These are phyloP conservation scores for Apiospora hydei DNA, from an alignment of 2,329 filamentous ascomycete genomes.

Conservation along the genomic window DNA sequence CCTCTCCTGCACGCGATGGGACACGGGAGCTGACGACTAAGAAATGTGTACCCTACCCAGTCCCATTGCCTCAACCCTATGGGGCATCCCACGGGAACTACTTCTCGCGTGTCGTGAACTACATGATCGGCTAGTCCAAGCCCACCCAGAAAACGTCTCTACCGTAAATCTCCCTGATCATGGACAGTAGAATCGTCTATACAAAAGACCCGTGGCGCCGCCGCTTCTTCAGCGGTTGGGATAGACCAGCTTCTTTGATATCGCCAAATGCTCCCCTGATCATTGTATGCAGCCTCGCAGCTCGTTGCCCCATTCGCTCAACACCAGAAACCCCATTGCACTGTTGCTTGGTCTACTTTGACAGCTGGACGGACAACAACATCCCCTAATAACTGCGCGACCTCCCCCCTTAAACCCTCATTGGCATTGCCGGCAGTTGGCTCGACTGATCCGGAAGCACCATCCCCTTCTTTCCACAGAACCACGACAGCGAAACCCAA, in stretches of 20 bases:
- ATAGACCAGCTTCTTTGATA: constrained; percentile 15
- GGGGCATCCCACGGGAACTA: constrained; percentile 12
- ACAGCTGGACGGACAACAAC: constrained; percentile 17
- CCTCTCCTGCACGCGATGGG: background rate
- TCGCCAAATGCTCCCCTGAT: constrained; percentile 10
- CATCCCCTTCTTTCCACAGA: constrained; percentile 1
- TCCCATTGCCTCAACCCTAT: constrained; percentile 1
- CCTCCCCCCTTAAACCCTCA: constrained; percentile 24
- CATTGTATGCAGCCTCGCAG: constrained; percentile 10
- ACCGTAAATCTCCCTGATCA: constrained; percentile 15
- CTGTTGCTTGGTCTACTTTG: constrained; percentile 13
- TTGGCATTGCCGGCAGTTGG: background rate
- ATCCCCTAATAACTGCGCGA: constrained; percentile 9
- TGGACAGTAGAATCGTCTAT: constrained; percentile 7
- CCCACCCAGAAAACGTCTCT: background rate
- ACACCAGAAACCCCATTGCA: background rate
- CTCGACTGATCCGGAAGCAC: background rate
- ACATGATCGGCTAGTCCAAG: constrained; percentile 11
- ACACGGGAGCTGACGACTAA: constrained; percentile 11
- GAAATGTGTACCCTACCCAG: background rate
- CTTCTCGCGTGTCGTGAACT: constrained; percentile 10
- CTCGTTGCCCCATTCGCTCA: constrained; percentile 21
- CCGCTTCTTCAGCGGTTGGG: background rate
- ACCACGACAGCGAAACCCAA: constrained; percentile 28
- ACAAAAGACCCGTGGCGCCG: constrained; percentile 23